A percentile compares a stretch with the other conserved stretches of the same genome.
phyloP scores from a whole-genome alignment of 441 rosid genomes.

The Populus tomentosa region DNA sequence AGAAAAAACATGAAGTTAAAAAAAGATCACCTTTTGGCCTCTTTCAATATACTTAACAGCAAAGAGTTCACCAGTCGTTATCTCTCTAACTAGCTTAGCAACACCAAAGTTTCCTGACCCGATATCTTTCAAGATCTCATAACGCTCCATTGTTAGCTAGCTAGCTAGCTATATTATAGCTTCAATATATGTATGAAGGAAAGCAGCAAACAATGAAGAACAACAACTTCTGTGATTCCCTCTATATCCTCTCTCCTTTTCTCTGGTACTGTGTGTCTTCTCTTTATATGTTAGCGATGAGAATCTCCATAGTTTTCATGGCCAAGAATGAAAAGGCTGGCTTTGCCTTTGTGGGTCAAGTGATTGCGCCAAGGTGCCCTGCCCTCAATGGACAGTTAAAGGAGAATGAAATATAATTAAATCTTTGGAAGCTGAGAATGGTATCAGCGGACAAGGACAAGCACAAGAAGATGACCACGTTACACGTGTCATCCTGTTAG shows the following conservation, averaged over 20 bases:
- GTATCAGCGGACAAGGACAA: conserved; percentile 8
- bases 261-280: background rate
- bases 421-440: background rate
- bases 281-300: conserved; percentile 6
- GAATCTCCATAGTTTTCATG: conserved; percentile 17
- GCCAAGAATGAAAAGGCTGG: conserved; percentile 7
- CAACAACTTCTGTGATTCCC: background rate
- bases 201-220: background rate
- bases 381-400: background rate
- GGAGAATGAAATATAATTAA: background rate
- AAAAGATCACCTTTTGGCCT: conserved; percentile 44
- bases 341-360: background rate
- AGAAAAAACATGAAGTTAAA: background rate
- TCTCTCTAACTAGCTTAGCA: conserved; percentile 57
- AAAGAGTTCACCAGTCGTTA: conserved; percentile 37
- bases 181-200: background rate
- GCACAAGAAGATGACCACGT: background rate
- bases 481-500: background rate
- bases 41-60: conserved; percentile 71
- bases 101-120: conserved; percentile 72
- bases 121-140: conserved; percentile 50
- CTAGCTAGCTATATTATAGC: background rate
- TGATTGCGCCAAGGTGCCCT: background rate
- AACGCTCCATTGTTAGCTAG: conserved; percentile 41
- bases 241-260: background rate